These are phyloP conservation scores for Biscogniauxia marginata DNA, from an alignment of 2,329 filamentous ascomycete species.

Conservation along the genomic window DNA sequence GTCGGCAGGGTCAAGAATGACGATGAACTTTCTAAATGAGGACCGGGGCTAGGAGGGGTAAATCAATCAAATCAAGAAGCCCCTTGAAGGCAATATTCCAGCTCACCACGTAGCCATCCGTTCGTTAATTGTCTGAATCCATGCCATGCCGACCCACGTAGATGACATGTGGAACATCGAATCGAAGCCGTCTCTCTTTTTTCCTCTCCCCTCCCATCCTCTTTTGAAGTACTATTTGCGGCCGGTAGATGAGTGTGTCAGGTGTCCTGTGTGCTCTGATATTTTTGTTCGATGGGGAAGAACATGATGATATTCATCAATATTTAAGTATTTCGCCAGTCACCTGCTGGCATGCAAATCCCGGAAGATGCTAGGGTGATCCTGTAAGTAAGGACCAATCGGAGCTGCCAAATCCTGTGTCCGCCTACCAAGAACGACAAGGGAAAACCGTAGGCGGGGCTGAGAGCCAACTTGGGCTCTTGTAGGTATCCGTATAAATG, in stretches of 20 bases:
- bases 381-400: slow-evolving; percentile 13
- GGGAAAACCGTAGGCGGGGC: slow-evolving; percentile 6
- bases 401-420: slow-evolving; percentile 5
- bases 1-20: background rate
- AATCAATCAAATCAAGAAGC: background rate
- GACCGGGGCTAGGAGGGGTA: background rate
- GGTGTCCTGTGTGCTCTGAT: background rate
- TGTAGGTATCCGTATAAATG: background rate
- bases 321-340: background rate
- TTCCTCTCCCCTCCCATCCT: background rate
- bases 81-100: background rate
- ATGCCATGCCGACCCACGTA: slow-evolving; percentile 1
- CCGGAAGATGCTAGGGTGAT: slow-evolving; percentile 11
- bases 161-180: background rate
- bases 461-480: background rate
- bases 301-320: background rate
- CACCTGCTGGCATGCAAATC: slow-evolving; percentile 3
- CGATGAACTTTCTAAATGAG: background rate
- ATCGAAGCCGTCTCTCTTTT: background rate
- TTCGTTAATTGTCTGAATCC: background rate
- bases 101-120: slow-evolving; percentile 1
- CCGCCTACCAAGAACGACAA: slow-evolving; percentile 18
- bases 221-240: background rate
- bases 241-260: background rate
- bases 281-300: background rate